Evolutionary conservation across 805 yeast genomes (phyloP), one percentile per base, ranked within the genome.

Genomic region (Wickerhamiella allomyrinae): DNA sequence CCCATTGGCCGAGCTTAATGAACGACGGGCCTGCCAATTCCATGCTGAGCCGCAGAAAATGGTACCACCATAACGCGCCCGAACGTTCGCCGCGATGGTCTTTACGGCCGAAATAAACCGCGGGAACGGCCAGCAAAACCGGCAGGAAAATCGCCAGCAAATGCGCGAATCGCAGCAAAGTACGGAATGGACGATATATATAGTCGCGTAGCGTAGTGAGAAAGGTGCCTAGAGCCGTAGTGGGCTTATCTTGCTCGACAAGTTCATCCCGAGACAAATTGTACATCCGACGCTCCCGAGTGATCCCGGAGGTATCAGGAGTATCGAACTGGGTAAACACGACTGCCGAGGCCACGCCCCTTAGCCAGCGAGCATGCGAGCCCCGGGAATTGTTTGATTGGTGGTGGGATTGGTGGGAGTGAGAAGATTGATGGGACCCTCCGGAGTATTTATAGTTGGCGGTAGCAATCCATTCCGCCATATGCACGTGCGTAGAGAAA

Each of bases 1-100:
- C 98, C 99, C 99, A 91, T 64, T 91, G 99, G 3, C 97, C 98
- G 44, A 91, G 70, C 59, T 66, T 66, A 44, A 67, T 63, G 49
- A 66, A 91, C 3, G 95, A 79, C 2, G 97, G 94, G 1, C 98
- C 98, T 0, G 95, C 95, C 14, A 66, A 47, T 59, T 89, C 95
- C 44, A 91, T 74, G 1, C 79, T 64, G 57, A 71, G 59, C 39
- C 84, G 68, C 17, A 89, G 61, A 37, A 75, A 60, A 41, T 61
- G 60, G 59, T 72, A 87, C 95, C 96, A 89, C 17, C 75, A 33
- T 15, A 69, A 51, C 1, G 82, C 72, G 0, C 95, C 95, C 3
- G 69, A 55, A 25, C 78, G 67, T 17, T 70, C 74, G 37, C 65
- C 63, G 29, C 54, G 49, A 29, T 51, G 45, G 39, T 34, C 15